Base-by-base conservation (phyloP, 371 early-diverging fungal species). In the Dichotomocladium elegans region DNA sequence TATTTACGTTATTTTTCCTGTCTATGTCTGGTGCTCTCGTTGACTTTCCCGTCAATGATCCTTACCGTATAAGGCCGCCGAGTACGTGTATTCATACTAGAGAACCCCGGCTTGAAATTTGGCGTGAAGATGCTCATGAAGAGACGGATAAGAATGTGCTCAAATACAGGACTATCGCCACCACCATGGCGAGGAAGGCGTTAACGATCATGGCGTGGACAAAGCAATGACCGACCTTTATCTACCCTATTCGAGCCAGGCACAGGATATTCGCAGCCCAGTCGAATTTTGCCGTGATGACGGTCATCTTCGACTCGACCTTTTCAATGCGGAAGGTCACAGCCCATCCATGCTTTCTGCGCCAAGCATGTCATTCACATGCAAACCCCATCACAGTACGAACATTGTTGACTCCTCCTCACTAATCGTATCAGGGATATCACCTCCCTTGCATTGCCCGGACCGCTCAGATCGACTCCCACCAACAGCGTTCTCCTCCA, bases 211-310 rank as follows among this genome's bases (percentile, higher is more conserved):
- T 5, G 17, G 31, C 11, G 27, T 30, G 22, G 17, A 47, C 24
- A 24, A 17, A 5, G 17, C 14, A 19, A 25, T 30, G 35, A 35
- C 49, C 35, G 35, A 52, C 43, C 64, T 68, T 9, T 70, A 70
- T 41, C 34, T 70, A 10, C 68, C 71, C 1, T 67, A 70, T 33
- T 60, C 69, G 11, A 62, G 65, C 21, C 69, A 66, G 31, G 43
- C 48, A 21, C 66, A 56, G 14, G 69, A 59, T 26, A 8, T 48
- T 10, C 14, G 31, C 8, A 26, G 29, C 7, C 31, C 49, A 25
- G 31, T 10, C 10, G 35, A 34, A 25, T 22, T 48, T 10, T 48
- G 35, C 35, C n/a, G 31, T 10, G 31, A 48, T 25, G 49, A 48
- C 22, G 34, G 26, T 10, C 35, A 21, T n/a, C 24, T 30, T 21